Percentiles rank a stretch among this genome's conserved stretches.
phyloP scores from a whole-genome alignment of 2,329 filamentous ascomycete species.

The Cercospora beticola region DNA sequence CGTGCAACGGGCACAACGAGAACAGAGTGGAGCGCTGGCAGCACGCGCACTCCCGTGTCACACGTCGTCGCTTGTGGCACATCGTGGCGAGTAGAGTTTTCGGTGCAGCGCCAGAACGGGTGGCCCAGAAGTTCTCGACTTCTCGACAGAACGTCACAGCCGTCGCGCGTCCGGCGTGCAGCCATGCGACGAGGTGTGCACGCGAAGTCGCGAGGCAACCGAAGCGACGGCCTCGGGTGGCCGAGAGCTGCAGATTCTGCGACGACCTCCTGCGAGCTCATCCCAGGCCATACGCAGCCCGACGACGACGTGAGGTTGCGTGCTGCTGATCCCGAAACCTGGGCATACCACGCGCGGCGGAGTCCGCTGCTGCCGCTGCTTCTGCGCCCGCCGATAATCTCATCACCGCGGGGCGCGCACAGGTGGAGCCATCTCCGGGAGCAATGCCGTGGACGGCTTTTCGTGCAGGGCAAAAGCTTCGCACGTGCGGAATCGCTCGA shows the following conservation, averaged over 20 bases:
- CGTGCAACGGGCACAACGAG: constrained; percentile 1
- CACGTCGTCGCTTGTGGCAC: background rate
- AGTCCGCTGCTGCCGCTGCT: background rate
- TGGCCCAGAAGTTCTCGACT: constrained; percentile 4
- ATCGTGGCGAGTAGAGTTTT: background rate
- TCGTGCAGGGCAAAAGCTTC: constrained; percentile 5
- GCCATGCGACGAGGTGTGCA: background rate
- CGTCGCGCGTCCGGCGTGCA: background rate
- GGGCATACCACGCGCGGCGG: background rate
- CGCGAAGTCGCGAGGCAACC: background rate
- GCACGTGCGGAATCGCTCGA: background rate
- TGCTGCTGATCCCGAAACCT: background rate
- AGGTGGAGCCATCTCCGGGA: background rate
- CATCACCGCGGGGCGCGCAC: background rate
- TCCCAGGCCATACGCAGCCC: background rate
- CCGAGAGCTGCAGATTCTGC: constrained; percentile 1
- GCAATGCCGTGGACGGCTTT: background rate
- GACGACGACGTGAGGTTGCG: background rate
- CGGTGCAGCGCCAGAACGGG: constrained; percentile 1
- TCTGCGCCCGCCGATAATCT: background rate
- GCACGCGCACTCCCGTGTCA: background rate
- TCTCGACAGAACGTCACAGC: constrained; percentile 2
- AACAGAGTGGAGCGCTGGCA: background rate
- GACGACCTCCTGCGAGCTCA: background rate
- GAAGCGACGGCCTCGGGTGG: background rate